These are phyloP conservation scores for Caryopteris hybrid DNA, from an alignment of 305 asterid genomes.

Conservation along the genomic window DNA sequence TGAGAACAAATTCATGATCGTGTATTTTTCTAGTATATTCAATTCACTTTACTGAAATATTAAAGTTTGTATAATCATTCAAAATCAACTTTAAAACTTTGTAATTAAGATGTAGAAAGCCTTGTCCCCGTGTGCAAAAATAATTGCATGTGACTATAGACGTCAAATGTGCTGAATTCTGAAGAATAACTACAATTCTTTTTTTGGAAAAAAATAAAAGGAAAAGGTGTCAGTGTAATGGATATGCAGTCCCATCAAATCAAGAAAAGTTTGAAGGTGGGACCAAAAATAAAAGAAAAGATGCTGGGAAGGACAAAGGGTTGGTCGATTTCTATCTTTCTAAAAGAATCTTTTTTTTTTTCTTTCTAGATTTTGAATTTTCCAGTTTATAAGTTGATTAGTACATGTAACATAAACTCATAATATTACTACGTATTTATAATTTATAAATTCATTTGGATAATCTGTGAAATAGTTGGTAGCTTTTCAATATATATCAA, in stretches of 20 bases:
- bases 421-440: too few species aligned
- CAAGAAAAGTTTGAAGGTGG: conserved; percentile 11
- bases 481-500: too few species aligned
- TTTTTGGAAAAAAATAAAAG: too few species aligned
- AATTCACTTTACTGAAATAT: conserved; percentile 15
- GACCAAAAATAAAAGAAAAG: not conserved
- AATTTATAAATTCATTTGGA: too few species aligned
- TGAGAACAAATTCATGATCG: too few species aligned
- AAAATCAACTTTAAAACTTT: conserved; percentile 7
- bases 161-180: not conserved
- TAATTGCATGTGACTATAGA: conserved; percentile 11
- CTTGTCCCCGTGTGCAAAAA: conserved; percentile 13
- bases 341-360: not conserved
- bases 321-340: not conserved
- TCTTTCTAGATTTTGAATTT: not conserved
- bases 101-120: not conserved
- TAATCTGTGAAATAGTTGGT: too few species aligned
- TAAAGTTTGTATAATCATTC: conserved; percentile 17
- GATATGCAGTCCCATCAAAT: conserved; percentile 28
- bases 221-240: not conserved
- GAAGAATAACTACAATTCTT: not conserved
- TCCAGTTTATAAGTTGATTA: not conserved
- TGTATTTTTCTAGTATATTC: conserved; percentile 5
- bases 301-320: conserved; percentile 9
- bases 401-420: too few species aligned